Evolutionary conservation across 352 stramenopile genomes (phyloP).

Genomic region (Pythium aquatile): DNA sequence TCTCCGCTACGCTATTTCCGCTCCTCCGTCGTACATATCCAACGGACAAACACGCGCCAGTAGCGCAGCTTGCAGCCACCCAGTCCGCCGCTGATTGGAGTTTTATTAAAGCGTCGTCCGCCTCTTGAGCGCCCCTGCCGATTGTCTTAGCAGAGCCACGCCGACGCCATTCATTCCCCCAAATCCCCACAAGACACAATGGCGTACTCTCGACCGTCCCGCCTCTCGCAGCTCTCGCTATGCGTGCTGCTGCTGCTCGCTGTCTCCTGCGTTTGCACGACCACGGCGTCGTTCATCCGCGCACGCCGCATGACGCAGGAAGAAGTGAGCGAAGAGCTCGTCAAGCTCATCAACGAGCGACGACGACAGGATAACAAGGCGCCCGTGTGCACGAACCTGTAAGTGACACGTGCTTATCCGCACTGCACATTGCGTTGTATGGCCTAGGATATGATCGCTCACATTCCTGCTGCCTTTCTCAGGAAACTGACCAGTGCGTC

Average conservation of each 20-base stretch:
- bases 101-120: background rate
- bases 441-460: background rate
- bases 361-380: conserved; percentile 19
- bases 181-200: background rate
- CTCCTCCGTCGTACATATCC: background rate
- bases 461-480: background rate
- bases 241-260: conserved; percentile 13
- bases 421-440: background rate
- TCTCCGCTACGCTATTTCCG: background rate
- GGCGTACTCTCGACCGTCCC: background rate
- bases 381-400: conserved; percentile 28
- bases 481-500: conserved; percentile 30
- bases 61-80: background rate
- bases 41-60: background rate
- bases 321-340: conserved; percentile 24
- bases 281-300: conserved; percentile 25
- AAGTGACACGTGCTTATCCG: background rate
- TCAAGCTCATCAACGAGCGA: conserved; percentile 28
- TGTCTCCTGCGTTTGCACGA: background rate
- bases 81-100: background rate
- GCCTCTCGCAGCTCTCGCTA: conserved; percentile 13
- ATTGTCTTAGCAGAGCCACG: background rate
- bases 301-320: conserved; percentile 12
- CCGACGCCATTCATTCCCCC: background rate
- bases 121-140: background rate